These are phyloP conservation scores for Mycosphaerella arachidis DNA, from an alignment of 2,329 filamentous ascomycete genomes.

Conservation along the genomic window DNA sequence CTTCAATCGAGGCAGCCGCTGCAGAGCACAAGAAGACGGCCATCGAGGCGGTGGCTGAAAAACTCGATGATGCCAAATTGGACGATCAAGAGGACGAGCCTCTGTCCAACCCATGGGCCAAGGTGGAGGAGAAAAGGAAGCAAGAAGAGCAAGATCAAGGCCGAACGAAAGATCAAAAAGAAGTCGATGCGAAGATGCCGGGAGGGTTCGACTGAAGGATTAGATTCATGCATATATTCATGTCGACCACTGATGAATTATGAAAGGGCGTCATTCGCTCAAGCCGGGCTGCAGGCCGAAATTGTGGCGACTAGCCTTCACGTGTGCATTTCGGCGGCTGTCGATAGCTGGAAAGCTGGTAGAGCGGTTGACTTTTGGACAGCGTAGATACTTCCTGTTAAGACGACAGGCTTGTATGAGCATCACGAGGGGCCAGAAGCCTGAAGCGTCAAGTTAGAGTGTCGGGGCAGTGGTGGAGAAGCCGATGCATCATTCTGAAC, in stretches of 20 bases:
- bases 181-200: conserved; percentile 26
- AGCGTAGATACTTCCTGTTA: background rate
- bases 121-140: conserved; percentile 23
- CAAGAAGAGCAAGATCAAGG: conserved; percentile 5
- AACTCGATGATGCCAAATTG: conserved; percentile 15
- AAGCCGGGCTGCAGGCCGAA: background rate
- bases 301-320: background rate
- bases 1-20: background rate
- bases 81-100: conserved; percentile 18
- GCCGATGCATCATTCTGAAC: background rate
- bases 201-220: conserved; percentile 30
- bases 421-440: background rate
- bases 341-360: background rate
- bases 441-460: too few species aligned
- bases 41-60: conserved; percentile 5
- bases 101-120: conserved; percentile 20
- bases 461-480: background rate
- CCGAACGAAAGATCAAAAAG: conserved; percentile 4
- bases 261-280: background rate
- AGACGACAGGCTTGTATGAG: background rate
- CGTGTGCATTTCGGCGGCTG: background rate
- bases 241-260: background rate
- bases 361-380: background rate
- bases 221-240: background rate
- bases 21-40: background rate